Percentiles rank a stretch among this genome's conserved stretches.
These are phyloP conservation scores for Talinum fruticosum DNA, from an alignment of 148 eudicot species.

Conservation along the genomic window DNA sequence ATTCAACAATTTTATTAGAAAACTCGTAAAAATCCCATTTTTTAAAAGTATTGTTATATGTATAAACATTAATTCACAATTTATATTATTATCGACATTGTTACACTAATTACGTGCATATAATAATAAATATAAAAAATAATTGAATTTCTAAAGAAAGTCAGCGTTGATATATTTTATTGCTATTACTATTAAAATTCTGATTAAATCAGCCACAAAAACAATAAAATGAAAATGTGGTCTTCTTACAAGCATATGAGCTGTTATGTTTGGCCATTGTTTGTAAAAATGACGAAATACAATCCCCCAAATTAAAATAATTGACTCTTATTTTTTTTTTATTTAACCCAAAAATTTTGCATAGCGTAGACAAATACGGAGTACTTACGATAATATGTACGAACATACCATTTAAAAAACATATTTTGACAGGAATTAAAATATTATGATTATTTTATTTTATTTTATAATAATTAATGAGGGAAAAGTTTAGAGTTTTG, in stretches of 20 bases:
- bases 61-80: no score
- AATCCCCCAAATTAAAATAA: neutral
- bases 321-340: no score
- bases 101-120: no score
- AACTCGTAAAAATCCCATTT: no score
- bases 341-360: no score
- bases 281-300: neutral
- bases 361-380: neutral
- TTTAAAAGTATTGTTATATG: no score
- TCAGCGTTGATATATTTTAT: neutral
- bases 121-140: no score
- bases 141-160: neutral
- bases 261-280: constrained; percentile 4
- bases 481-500: neutral
- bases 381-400: neutral
- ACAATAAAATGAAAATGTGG: neutral
- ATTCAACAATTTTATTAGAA: no score
- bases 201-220: neutral
- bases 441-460: neutral
- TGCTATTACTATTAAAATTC: no score
- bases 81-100: no score
- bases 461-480: neutral
- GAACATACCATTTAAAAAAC: neutral
- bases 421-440: no score
- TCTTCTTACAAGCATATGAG: neutral